Evolutionary conservation across 1,139 yeast genomes (phyloP).

Genomic region (Debaryomyces singareniensis): DNA sequence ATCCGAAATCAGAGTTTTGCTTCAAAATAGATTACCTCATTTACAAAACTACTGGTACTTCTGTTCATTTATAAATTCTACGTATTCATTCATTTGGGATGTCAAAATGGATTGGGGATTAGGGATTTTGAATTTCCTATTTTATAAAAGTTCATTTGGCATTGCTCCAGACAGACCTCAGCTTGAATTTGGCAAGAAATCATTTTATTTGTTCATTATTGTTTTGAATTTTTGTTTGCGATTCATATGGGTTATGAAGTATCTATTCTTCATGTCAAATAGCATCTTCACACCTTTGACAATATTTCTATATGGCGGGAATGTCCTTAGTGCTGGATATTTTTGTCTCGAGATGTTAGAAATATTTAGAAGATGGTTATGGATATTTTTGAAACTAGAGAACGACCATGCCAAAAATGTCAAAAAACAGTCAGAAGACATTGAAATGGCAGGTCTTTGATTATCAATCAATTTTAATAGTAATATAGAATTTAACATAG

Average conservation of each 20-base stretch:
- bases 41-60: conserved; percentile 38
- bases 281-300: conserved; percentile 10
- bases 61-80: conserved; percentile 54
- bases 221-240: conserved; percentile 56
- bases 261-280: conserved; percentile 12
- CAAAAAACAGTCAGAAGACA: too few relatives aligned
- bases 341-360: conserved; percentile 67
- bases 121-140: conserved; percentile 41
- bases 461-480: too few relatives aligned
- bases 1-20: conserved; percentile 3
- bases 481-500: too few relatives aligned
- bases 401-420: conserved; percentile 62
- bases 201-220: conserved; percentile 48
- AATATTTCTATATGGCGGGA: conserved; percentile 34
- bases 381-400: conserved; percentile 84
- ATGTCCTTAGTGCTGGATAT: conserved; percentile 52
- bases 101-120: conserved; percentile 84
- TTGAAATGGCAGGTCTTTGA: too few relatives aligned
- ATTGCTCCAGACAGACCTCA: conserved; percentile 10
- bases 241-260: conserved; percentile 68
- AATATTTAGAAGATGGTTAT: conserved; percentile 74
- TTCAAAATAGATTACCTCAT: conserved; percentile 6
- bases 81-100: conserved; percentile 86
- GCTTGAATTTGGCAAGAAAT: conserved; percentile 12
- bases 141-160: too few relatives aligned